These are phyloP conservation scores for Diatrype stigma DNA, from an alignment of 2,329 filamentous ascomycete genomes.

Conservation along the genomic window DNA sequence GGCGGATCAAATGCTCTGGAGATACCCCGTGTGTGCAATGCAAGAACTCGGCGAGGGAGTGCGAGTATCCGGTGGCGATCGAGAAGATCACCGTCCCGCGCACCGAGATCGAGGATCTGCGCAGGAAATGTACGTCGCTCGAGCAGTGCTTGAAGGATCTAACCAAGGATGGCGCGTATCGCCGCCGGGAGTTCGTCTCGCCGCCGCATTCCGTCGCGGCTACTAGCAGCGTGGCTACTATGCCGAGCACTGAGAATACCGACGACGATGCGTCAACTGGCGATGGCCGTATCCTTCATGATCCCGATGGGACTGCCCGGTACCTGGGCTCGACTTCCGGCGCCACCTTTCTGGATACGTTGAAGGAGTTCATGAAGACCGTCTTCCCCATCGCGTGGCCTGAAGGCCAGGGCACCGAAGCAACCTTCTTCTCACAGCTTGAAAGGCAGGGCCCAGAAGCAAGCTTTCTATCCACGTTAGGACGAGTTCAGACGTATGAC, in stretches of 20 bases:
- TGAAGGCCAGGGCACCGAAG: conserved; percentile 1
- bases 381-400: conserved; percentile 31
- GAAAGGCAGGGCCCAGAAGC: conserved; percentile 10
- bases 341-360: conserved; percentile 44
- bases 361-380: conserved; percentile 44
- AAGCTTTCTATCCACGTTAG: conserved; percentile 37
- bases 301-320: conserved; percentile 39
- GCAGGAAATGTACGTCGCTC: conserved; percentile 34
- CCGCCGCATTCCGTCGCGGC: not conserved
- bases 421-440: too few species aligned
- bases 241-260: not conserved
- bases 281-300: conserved; percentile 41
- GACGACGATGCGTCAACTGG: conserved; percentile 14
- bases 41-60: conserved; percentile 37
- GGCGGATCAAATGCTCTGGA: conserved; percentile 49
- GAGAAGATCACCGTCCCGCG: conserved; percentile 41
- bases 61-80: conserved; percentile 41
- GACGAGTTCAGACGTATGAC: conserved; percentile 44
- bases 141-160: conserved; percentile 35
- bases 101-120: conserved; percentile 38
- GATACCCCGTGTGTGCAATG: conserved; percentile 46
- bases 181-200: conserved; percentile 27
- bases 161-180: conserved; percentile 31
- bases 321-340: conserved; percentile 48
- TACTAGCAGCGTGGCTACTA: not conserved